Conservation (phyloP, 2,329 filamentous ascomycete species). For the Sclerotinia glacialis region DNA sequence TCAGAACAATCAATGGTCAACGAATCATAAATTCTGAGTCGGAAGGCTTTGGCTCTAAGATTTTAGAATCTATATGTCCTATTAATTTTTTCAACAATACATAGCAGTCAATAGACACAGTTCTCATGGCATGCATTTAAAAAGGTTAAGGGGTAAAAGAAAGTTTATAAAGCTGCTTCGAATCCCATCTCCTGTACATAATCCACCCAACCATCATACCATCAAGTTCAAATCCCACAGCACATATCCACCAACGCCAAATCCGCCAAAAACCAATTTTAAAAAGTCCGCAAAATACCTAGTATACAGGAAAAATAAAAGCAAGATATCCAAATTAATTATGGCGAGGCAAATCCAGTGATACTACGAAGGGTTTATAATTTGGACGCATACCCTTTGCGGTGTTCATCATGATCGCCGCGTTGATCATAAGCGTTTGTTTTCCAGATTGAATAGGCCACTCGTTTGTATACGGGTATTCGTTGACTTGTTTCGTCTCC, state of each 20-base stretch:
- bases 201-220: too few species aligned
- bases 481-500: constrained; percentile 41
- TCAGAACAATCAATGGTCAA: too few species aligned
- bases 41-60: too few species aligned
- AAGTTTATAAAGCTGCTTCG: too few species aligned
- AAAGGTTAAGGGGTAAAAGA: too few species aligned
- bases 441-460: constrained; percentile 40
- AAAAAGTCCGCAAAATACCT: not conserved
- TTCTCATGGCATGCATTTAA: too few species aligned
- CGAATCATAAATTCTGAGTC: too few species aligned
- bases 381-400: constrained; percentile 27
- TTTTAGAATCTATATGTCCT: too few species aligned
- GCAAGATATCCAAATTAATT: not conserved
- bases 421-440: constrained; percentile 61
- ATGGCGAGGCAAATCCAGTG: constrained; percentile 24
- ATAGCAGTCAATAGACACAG: too few species aligned
- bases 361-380: constrained; percentile 32
- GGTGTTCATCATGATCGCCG: constrained; percentile 45
- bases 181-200: too few species aligned
- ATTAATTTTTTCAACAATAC: too few species aligned
- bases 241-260: not conserved
- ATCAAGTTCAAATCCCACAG: not conserved
- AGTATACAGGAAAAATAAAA: too few species aligned
- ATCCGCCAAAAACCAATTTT: not conserved
- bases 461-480: constrained; percentile 41